Conservation (phyloP, 1,139 yeast species). For the Saccharomyces pastorianus region DNA sequence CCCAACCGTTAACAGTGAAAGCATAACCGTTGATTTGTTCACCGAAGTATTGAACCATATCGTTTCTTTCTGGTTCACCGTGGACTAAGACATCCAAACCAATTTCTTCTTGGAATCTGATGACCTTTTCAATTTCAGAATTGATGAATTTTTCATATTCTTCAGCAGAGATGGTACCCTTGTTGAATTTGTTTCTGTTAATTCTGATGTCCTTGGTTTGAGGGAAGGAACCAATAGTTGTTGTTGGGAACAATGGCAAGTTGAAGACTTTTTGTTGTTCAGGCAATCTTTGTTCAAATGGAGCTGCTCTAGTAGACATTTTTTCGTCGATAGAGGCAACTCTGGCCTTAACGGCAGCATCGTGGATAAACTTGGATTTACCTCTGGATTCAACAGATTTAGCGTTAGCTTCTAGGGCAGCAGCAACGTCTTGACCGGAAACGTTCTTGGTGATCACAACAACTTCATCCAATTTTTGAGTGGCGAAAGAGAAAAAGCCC, state of each 20-base stretch:
- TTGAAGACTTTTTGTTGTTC: slow-evolving; percentile 83
- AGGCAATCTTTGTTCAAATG: slow-evolving; percentile 79
- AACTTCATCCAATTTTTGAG: slow-evolving; percentile 89
- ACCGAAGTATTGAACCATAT: slow-evolving; percentile 99
- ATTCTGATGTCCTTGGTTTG: slow-evolving; percentile 98
- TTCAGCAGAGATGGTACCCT: slow-evolving; percentile 91
- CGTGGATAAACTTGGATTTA: slow-evolving; percentile 82
- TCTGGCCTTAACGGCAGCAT: slow-evolving; percentile 84
- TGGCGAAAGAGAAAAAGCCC: slow-evolving; percentile 98
- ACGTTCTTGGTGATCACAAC: slow-evolving; percentile 84
- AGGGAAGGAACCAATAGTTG: slow-evolving; percentile 99
- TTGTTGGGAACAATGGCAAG: slow-evolving; percentile 98
- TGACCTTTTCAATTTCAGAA: slow-evolving; percentile 90
- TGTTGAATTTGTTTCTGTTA: slow-evolving; percentile 95
- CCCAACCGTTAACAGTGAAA: slow-evolving; percentile 99
- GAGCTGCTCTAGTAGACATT: slow-evolving; percentile 74
- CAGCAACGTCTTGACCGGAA: slow-evolving; percentile 67
- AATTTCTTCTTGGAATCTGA: slow-evolving; percentile 97
- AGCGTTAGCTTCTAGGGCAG: slow-evolving; percentile 73
- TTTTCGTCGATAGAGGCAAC: slow-evolving; percentile 72
- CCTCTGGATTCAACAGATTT: slow-evolving; percentile 79
- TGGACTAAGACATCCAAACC: slow-evolving; percentile 97
- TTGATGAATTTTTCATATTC: slow-evolving; percentile 94
- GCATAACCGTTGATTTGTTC: slow-evolving; percentile 97
- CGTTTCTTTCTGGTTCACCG: slow-evolving; percentile 99